Evolutionary conservation across 306 rosid species (phyloP).

Genomic region (Quercus wislizeni): DNA sequence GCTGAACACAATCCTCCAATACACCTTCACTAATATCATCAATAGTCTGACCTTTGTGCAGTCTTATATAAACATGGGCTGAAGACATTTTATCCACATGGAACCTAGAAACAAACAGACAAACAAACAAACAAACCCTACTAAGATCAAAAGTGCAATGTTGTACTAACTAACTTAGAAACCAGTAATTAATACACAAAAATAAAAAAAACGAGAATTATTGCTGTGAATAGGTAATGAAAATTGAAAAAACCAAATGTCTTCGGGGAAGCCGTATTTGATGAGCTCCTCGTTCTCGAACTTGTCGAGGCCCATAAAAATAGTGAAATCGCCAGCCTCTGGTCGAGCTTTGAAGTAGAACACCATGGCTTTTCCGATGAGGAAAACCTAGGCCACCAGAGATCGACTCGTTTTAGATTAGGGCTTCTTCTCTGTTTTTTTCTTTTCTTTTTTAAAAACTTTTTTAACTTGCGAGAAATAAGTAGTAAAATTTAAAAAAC

Average conservation of each 20-base stretch:
- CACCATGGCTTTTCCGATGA: slow-evolving; percentile 50
- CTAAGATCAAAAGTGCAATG: background rate
- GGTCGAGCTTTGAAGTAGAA: slow-evolving; percentile 99
- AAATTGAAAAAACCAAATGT: slow-evolving; percentile 54
- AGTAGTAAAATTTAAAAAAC: too few species aligned
- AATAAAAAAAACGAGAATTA: background rate
- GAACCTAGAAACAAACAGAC: slow-evolving; percentile 55
- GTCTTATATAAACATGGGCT: slow-evolving; percentile 91
- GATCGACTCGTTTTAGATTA: slow-evolving; percentile 23
- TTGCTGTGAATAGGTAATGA: too few species aligned
- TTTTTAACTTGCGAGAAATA: too few species aligned
- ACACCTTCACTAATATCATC: slow-evolving; percentile 83
- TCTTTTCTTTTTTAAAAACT: background rate
- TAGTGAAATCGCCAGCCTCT: slow-evolving; percentile 88
- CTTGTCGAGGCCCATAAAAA: slow-evolving; percentile 99
- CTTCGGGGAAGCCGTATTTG: slow-evolving; percentile 92
- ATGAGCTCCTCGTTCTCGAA: slow-evolving; percentile 98
- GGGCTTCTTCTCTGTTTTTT: slow-evolving; percentile 26
- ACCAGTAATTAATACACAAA: background rate
- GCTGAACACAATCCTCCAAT: slow-evolving; percentile 94
- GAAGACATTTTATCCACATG: slow-evolving; percentile 99
- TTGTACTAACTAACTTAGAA: background rate
- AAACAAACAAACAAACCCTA: slow-evolving; percentile 12
- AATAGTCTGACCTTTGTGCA: slow-evolving; percentile 87
- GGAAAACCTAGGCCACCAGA: too few species aligned